phyloP scores from a whole-genome alignment of 2,329 filamentous ascomycete species.

The Botrytis fabae region DNA sequence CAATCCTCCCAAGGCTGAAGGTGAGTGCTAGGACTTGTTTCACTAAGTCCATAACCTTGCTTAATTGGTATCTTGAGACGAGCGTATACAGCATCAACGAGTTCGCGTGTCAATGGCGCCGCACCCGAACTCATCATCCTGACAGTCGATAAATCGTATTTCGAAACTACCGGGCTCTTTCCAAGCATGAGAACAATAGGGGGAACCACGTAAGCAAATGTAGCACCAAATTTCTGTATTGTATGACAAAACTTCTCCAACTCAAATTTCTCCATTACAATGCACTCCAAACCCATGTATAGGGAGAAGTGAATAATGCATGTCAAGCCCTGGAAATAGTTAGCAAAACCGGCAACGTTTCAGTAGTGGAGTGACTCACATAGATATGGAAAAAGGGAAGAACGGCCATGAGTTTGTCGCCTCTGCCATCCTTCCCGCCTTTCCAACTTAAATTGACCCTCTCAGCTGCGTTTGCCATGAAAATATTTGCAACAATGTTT shows the following conservation, averaged over 20 bases:
- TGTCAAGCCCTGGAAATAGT: slow-evolving; percentile 57
- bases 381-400: slow-evolving; percentile 93
- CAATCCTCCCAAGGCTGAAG: slow-evolving; percentile 75
- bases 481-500: slow-evolving; percentile 77
- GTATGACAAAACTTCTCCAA: slow-evolving; percentile 74
- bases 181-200: slow-evolving; percentile 78
- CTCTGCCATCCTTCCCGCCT: slow-evolving; percentile 59
- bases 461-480: slow-evolving; percentile 57
- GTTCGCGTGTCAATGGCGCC: slow-evolving; percentile 77
- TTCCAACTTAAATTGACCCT: slow-evolving; percentile 56
- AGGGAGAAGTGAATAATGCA: slow-evolving; percentile 69
- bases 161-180: slow-evolving; percentile 74
- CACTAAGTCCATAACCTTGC: slow-evolving; percentile 88
- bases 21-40: slow-evolving; percentile 80
- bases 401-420: slow-evolving; percentile 75
- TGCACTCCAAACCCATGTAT: slow-evolving; percentile 62
- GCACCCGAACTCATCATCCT: slow-evolving; percentile 87
- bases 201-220: slow-evolving; percentile 79
- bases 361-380: slow-evolving; percentile 49
- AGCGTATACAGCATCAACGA: slow-evolving; percentile 73
- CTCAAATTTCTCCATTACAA: slow-evolving; percentile 80
- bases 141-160: slow-evolving; percentile 77
- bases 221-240: slow-evolving; percentile 72
- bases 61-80: slow-evolving; percentile 79
- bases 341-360: slow-evolving; percentile 2